Base-by-base conservation (phyloP, 176 grass and related monocot genomes). In the Carex littledalei region DNA sequence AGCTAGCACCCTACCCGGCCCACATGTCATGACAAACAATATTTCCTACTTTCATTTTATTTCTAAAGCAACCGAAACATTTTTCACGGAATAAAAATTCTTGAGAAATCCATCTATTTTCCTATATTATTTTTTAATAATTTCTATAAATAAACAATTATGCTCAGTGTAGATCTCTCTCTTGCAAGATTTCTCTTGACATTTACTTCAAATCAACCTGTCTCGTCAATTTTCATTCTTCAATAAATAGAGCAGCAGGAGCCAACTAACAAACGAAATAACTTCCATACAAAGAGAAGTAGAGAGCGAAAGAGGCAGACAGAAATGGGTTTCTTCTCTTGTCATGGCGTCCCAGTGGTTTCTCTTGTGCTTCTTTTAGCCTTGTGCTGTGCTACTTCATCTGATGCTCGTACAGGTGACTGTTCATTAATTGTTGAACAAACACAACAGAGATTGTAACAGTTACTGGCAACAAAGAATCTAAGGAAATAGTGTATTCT, bases 281-380 rank as follows among this genome's bases (percentile, higher is more conserved):
- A 77, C 45, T 55, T 22, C 50, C 21, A 26, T 31, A 32, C 52
- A 16, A 53, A 77, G 13, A 52, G 39, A 26, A 12, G 20, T 1
- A 54, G 50, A 78, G 12, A 32, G 74, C 8, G 49, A 17, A 49
- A 11, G 35, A 32, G 17, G 7, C 3, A 67, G 12, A 83, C 11
- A 68, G 21, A 81, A 64, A 83, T 83, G 81, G 81, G 61, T 83
- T 50, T 68, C 22, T 83, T 31, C 60, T 83, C 43, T 18, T 69
- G 39, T 83, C 0, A 18, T 71, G 37, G 18, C 52, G 39, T 39
- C 14, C 31, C 15, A 2, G 2, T 29, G 15, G 6, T 54, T 83
- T 52, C 26, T 55, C 16, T 81, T 64, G 9, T 81, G 31, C 53
- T 69, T 68, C 20, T 83, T 67, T 83, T 83, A 12, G 22, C 81